Evolutionary conservation across 768 basidiomycete species (phyloP).

Genomic region (Russula sp.): DNA sequence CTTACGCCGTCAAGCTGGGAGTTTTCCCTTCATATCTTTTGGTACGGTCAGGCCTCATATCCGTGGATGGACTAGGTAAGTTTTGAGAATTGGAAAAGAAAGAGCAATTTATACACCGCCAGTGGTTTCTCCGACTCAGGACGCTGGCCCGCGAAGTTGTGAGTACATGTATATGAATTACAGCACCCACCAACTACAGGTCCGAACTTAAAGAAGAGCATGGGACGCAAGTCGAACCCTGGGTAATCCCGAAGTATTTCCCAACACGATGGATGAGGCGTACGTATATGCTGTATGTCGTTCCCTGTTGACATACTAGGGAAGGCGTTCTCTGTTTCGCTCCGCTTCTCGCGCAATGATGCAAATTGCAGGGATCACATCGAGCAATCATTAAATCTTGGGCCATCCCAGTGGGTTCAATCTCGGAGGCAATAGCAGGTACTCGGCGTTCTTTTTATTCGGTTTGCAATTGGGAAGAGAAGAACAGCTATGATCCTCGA

Average conservation of each 20-base stretch:
- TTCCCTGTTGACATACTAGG: not conserved
- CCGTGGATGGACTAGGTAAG: conserved; percentile 13
- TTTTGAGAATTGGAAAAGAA: conserved; percentile 5
- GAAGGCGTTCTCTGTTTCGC: not conserved
- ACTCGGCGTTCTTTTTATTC: conserved; percentile 1
- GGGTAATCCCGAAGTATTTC: not conserved
- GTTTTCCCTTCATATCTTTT: not conserved
- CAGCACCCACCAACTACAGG: conserved; percentile 7
- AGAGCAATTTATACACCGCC: not conserved
- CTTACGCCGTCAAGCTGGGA: not conserved
- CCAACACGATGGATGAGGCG: conserved; percentile 1
- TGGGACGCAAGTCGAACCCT: not conserved
- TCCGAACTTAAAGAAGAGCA: not conserved
- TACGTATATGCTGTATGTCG: not conserved
- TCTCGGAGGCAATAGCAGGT: conserved; percentile 3
- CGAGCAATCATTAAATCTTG: not conserved
- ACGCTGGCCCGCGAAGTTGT: not conserved
- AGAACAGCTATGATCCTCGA: not conserved
- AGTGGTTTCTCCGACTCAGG: not conserved
- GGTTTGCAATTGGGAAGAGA: not conserved
- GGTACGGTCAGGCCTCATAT: not conserved
- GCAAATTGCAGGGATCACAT: not conserved
- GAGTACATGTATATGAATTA: not conserved
- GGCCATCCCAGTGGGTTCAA: conserved; percentile 1
- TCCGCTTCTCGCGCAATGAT: conserved; percentile 9